These are phyloP conservation scores for Viola odorata DNA, from an alignment of 345 rosid genomes.

Conservation along the genomic window DNA sequence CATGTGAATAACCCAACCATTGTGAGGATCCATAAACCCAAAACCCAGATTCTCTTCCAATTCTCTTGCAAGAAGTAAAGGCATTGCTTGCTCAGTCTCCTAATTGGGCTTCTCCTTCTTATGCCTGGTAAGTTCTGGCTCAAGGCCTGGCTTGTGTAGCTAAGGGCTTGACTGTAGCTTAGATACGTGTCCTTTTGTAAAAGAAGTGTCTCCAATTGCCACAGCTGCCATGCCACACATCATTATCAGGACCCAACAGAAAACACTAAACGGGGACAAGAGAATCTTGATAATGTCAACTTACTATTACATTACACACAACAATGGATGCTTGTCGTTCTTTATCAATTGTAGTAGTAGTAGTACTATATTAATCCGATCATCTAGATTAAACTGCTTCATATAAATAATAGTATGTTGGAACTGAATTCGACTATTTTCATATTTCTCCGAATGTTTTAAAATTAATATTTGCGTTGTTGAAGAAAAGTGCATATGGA, in stretches of 20 bases:
- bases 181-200: slow-evolving; percentile 93
- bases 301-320: slow-evolving; percentile 2
- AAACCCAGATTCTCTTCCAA: slow-evolving; percentile 93
- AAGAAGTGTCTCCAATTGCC: slow-evolving; percentile 97
- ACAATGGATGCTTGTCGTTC: not conserved
- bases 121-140: slow-evolving; percentile 98
- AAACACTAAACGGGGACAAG: slow-evolving; percentile 2
- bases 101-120: slow-evolving; percentile 46
- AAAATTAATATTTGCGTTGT: no score
- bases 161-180: slow-evolving; percentile 89
- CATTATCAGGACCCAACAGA: slow-evolving; percentile 10
- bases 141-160: slow-evolving; percentile 96
- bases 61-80: slow-evolving; percentile 73
- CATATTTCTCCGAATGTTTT: no score
- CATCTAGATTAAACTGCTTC: no score
- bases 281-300: slow-evolving; percentile 21
- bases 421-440: no score
- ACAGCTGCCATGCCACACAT: slow-evolving; percentile 53
- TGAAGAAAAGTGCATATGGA: no score
- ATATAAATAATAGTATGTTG: no score
- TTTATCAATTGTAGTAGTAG: no score
- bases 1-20: slow-evolving; percentile 81
- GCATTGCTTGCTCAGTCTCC: slow-evolving; percentile 44
- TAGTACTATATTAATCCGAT: no score
- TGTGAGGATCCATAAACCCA: slow-evolving; percentile 66